Base-by-base conservation (phyloP, 164 flowering plant species). In the Cinnamomum micranthum region DNA sequence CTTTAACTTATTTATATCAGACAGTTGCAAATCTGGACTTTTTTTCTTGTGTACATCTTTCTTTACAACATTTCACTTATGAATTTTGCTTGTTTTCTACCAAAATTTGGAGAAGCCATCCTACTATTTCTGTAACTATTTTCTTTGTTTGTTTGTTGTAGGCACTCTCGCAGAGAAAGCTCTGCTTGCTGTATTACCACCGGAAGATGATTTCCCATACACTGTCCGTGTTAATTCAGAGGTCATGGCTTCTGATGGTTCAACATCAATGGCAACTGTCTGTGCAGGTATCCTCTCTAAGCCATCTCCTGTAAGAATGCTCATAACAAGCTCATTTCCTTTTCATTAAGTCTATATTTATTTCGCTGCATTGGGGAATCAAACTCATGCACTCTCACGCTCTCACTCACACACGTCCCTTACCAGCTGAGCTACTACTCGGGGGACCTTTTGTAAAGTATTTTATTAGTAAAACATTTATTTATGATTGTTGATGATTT, bases 191-290 rank as follows among this genome's bases (percentile, higher is more conserved):
- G 94, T 95, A 1, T 80, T 95, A 71, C 99, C 98, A 73, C 92
- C 97, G 77, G 97, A 92, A 85, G 87, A 85, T 70, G 86, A 87
- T 71, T 92, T 89, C 52, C 92, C 91, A 6, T 95, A 90, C 72
- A 83, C 97, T 15, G 88, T 95, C 19, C 99, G 99, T 76, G 67
- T 95, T 72, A 95, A 94, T 86, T 91, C 99, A 23, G 99, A 93
- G 83, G 98, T 95, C 72, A 93, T 95, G 98, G 96, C 96, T 47
- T 95, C 99, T 75, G 99, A 95, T 88, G 99, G 99, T 75, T 95
- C 99, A 31, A 95, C 99, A 69, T 95, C 99, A 51, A 95, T 95
- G 99, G 99, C 99, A 71, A 86, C 93, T 78, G 99, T 95, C 50
- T 95, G 98, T 85, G 99, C 94, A 88, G 99, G 99, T 93, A 87